A percentile compares a stretch with the other conserved stretches of the same genome.
Conservation (phyloP, 2,329 filamentous ascomycete species). For the Talaromyces sp. region DNA sequence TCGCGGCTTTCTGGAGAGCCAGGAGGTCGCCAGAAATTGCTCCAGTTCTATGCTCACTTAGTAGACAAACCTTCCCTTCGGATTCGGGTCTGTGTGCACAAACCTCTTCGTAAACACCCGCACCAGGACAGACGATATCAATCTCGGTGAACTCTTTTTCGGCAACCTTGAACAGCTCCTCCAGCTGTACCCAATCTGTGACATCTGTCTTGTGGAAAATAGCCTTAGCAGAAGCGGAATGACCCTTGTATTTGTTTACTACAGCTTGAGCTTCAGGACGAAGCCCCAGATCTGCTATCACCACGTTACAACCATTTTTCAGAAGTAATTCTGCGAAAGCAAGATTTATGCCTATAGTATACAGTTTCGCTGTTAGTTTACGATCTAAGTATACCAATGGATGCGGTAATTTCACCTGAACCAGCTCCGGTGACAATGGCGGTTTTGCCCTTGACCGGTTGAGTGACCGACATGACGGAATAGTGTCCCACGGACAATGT, state of each 20-base stretch:
- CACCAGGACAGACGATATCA: constrained; percentile 48
- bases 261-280: constrained; percentile 44
- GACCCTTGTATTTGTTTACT: constrained; percentile 36
- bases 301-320: constrained; percentile 45
- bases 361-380: neutral
- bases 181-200: constrained; percentile 48
- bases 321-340: constrained; percentile 43
- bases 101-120: constrained; percentile 46
- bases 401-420: constrained; percentile 40
- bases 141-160: constrained; percentile 47
- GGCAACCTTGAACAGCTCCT: constrained; percentile 49
- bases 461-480: constrained; percentile 30
- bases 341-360: constrained; percentile 43
- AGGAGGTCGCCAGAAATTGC: constrained; percentile 51
- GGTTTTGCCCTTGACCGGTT: constrained; percentile 44
- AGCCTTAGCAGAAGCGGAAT: constrained; percentile 29
- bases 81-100: constrained; percentile 15
- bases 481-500: neutral
- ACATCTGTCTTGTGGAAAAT: constrained; percentile 49
- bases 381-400: neutral
- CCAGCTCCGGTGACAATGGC: constrained; percentile 56
- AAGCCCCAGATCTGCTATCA: constrained; percentile 45
- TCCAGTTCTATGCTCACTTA: constrained; percentile 37
- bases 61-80: neutral
- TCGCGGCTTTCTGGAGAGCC: constrained; percentile 43